Conservation (phyloP, 495 filamentous ascomycete species). For the Hypoxylon perforatum region DNA sequence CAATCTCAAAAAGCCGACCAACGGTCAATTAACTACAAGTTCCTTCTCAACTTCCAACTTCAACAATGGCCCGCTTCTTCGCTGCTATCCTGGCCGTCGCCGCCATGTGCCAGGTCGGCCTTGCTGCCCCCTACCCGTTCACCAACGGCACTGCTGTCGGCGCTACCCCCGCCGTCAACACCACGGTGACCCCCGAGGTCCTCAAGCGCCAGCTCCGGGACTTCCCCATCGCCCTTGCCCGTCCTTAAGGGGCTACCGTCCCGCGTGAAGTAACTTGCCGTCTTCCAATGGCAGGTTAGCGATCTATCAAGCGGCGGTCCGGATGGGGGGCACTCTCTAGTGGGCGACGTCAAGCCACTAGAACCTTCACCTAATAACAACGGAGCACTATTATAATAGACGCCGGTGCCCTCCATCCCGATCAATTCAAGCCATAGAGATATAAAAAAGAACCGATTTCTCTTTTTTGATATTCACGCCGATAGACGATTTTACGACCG, state of each 20-base stretch:
- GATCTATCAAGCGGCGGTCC: slow-evolving; percentile 11
- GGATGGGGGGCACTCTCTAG: slow-evolving; percentile 12
- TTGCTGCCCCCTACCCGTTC: slow-evolving; percentile 40
- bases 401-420: slow-evolving; percentile 4
- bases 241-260: slow-evolving; percentile 31
- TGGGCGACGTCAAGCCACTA: slow-evolving; percentile 28
- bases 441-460: slow-evolving; percentile 12
- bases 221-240: slow-evolving; percentile 43
- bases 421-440: slow-evolving; percentile 4
- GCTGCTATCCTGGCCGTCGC: slow-evolving; percentile 43
- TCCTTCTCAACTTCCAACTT: slow-evolving; percentile 13
- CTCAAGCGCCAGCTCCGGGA: slow-evolving; percentile 40
- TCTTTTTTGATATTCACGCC: slow-evolving; percentile 36
- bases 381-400: neutral
- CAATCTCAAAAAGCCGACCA: slow-evolving; percentile 11
- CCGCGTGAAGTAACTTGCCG: neutral
- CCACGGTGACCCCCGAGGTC: slow-evolving; percentile 18
- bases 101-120: slow-evolving; percentile 42
- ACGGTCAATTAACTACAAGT: slow-evolving; percentile 14
- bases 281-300: slow-evolving; percentile 6
- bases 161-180: slow-evolving; percentile 23
- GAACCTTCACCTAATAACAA: slow-evolving; percentile 3
- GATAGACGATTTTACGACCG: slow-evolving; percentile 42
- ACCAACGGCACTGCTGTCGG: slow-evolving; percentile 32
- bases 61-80: slow-evolving; percentile 45